A percentile compares a stretch with the other conserved stretches of the same genome.
These are phyloP conservation scores for Harringtonia lauricola DNA, from an alignment of 2,329 filamentous ascomycete genomes.

Conservation along the genomic window DNA sequence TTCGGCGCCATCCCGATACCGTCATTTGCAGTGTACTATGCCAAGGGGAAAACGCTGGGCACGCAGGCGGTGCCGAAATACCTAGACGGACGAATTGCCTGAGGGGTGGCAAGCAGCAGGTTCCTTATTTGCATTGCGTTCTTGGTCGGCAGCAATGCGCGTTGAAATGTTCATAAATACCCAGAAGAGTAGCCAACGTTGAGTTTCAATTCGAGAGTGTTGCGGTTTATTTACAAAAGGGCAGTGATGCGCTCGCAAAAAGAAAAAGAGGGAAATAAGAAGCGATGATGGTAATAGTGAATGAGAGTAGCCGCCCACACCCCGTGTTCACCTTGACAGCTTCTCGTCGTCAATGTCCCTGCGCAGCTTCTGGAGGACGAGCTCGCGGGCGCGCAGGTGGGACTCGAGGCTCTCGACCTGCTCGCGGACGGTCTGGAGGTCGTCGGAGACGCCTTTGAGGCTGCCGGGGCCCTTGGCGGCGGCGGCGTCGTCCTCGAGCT, in stretches of 20 bases:
- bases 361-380: slow-evolving; percentile 64
- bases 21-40: slow-evolving; percentile 37
- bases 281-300: too few relatives aligned
- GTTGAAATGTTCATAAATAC: too few relatives aligned
- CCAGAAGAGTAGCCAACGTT: too few relatives aligned
- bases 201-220: too few relatives aligned
- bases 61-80: slow-evolving; percentile 32
- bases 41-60: slow-evolving; percentile 41
- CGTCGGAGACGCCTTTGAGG: slow-evolving; percentile 69
- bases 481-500: slow-evolving; percentile 60
- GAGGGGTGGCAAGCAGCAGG: slow-evolving; percentile 5
- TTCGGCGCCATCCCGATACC: slow-evolving; percentile 32
- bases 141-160: too few relatives aligned
- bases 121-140: too few relatives aligned
- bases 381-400: slow-evolving; percentile 68
- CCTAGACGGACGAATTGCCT: slow-evolving; percentile 36
- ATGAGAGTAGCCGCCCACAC: too few relatives aligned
- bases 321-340: slow-evolving; percentile 30
- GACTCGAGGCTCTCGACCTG: slow-evolving; percentile 84
- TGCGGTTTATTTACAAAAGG: neutral
- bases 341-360: slow-evolving; percentile 84
- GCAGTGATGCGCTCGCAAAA: too few relatives aligned
- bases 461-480: slow-evolving; percentile 59
- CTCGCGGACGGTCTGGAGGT: slow-evolving; percentile 82
- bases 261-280: too few relatives aligned